Evolutionary conservation across 202 grass and related monocot genomes (phyloP).

Genomic region (Miscanthus sacchariflorus): DNA sequence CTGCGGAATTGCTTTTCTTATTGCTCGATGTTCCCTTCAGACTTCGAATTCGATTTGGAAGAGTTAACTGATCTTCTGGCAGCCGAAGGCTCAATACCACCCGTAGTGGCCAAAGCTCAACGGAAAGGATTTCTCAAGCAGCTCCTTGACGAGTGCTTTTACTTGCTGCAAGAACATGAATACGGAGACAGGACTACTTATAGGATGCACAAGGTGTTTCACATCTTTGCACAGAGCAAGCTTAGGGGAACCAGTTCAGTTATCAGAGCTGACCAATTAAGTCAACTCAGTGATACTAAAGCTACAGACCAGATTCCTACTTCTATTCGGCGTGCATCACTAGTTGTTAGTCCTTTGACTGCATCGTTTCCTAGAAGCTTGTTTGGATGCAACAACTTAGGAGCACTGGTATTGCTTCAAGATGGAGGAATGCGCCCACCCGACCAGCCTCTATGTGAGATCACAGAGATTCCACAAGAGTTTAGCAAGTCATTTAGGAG

Average conservation of each 20-base stretch:
- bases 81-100: background rate
- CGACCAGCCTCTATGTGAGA: background rate
- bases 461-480: background rate
- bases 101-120: background rate
- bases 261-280: background rate
- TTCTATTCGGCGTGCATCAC: background rate
- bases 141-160: constrained; percentile 32
- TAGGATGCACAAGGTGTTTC: constrained; percentile 36
- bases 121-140: background rate
- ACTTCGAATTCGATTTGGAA: background rate
- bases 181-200: background rate
- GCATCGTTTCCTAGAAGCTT: background rate
- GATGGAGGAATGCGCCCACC: background rate
- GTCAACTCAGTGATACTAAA: background rate
- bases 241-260: background rate
- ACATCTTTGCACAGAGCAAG: background rate
- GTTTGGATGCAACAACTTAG: background rate
- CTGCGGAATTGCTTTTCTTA: background rate
- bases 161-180: background rate
- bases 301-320: background rate
- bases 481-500: background rate
- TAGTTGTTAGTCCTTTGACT: background rate
- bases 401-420: constrained; percentile 15
- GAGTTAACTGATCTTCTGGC: constrained; percentile 20
- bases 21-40: constrained; percentile 15